Conservation (phyloP, 805 yeast species). For the Yarrowia yakushimensis region DNA sequence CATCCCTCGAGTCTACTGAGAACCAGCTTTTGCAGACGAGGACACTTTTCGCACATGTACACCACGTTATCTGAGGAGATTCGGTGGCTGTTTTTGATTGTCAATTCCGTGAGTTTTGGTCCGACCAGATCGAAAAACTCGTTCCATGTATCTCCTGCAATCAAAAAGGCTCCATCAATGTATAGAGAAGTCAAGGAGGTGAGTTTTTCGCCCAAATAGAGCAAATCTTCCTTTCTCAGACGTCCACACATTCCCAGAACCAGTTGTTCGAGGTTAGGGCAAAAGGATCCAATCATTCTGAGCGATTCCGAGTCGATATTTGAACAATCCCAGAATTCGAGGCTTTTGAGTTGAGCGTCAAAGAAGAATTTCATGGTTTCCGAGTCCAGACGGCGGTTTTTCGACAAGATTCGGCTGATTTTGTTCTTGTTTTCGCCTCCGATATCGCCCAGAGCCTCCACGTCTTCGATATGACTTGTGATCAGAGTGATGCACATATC, state of each 20-base stretch:
- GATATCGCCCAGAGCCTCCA: slow-evolving; percentile 82
- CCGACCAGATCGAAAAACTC: slow-evolving; percentile 62
- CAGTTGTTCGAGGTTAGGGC: slow-evolving; percentile 66
- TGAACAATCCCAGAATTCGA: slow-evolving; percentile 93
- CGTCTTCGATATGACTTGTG: slow-evolving; percentile 63
- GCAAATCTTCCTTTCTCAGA: slow-evolving; percentile 69
- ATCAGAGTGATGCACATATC: slow-evolving; percentile 72
- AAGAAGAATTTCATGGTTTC: slow-evolving; percentile 71
- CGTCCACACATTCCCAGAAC: slow-evolving; percentile 92
- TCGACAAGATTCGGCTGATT: slow-evolving; percentile 71
- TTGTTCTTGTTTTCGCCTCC: slow-evolving; percentile 68
- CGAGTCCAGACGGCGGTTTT: slow-evolving; percentile 75
- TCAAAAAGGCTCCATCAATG: slow-evolving; percentile 88
- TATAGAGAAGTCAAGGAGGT: slow-evolving; percentile 50
- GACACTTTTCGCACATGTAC: slow-evolving; percentile 56
- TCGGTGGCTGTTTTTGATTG: slow-evolving; percentile 78
- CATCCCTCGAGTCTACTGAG: slow-evolving; percentile 68
- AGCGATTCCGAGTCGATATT: slow-evolving; percentile 63
- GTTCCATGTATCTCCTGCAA: slow-evolving; percentile 74
- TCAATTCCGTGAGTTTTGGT: slow-evolving; percentile 52
- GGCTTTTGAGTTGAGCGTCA: slow-evolving; percentile 49
- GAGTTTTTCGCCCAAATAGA: slow-evolving; percentile 59
- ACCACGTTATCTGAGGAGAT: slow-evolving; percentile 65
- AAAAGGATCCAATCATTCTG: slow-evolving; percentile 66
- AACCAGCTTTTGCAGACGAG: slow-evolving; percentile 52